A percentile compares a stretch with the other conserved stretches of the same genome.
phyloP scores from a whole-genome alignment of 116 monocot genomes.

The Trichopus zeylanicus region DNA sequence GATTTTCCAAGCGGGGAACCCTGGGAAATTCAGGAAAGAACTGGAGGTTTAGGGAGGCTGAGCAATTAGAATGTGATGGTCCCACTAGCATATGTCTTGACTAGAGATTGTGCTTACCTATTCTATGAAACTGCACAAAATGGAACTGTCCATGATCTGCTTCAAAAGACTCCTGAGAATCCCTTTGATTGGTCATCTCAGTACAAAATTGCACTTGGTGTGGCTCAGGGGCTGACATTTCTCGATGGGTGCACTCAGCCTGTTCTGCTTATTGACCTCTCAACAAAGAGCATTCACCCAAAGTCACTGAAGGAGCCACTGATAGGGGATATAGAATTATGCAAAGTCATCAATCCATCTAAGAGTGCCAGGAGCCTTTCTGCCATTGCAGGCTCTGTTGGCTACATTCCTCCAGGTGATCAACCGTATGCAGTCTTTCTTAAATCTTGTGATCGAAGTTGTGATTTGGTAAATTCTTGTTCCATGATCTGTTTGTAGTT shows the following conservation, averaged over 20 bases:
- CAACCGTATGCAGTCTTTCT: too few species aligned
- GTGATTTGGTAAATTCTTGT: not conserved
- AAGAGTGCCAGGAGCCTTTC: constrained; percentile 56
- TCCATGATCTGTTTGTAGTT: not conserved
- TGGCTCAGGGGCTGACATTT: constrained; percentile 60
- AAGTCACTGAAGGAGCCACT: constrained; percentile 62
- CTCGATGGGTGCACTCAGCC: constrained; percentile 54
- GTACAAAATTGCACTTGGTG: constrained; percentile 53
- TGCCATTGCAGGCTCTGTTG: constrained; percentile 60
- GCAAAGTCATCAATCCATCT: constrained; percentile 53
- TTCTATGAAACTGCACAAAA: constrained; percentile 41
- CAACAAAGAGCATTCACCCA: constrained; percentile 46
- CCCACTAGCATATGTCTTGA: constrained; percentile 62
- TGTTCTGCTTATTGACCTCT: constrained; percentile 58
- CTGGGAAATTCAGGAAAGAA: constrained; percentile 27
- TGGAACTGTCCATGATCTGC: constrained; percentile 53
- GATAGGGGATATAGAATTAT: constrained; percentile 72
- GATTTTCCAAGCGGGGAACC: constrained; percentile 40
- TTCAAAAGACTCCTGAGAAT: constrained; percentile 24
- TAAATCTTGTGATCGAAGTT: too few species aligned
- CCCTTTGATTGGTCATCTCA: constrained; percentile 50
- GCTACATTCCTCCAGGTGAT: constrained; percentile 76
- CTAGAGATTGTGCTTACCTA: constrained; percentile 50
- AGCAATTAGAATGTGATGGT: constrained; percentile 62
- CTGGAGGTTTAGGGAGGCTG: constrained; percentile 47